phyloP scores from a whole-genome alignment of 1,284 basidiomycete genomes.

The Baeospora myosura region DNA sequence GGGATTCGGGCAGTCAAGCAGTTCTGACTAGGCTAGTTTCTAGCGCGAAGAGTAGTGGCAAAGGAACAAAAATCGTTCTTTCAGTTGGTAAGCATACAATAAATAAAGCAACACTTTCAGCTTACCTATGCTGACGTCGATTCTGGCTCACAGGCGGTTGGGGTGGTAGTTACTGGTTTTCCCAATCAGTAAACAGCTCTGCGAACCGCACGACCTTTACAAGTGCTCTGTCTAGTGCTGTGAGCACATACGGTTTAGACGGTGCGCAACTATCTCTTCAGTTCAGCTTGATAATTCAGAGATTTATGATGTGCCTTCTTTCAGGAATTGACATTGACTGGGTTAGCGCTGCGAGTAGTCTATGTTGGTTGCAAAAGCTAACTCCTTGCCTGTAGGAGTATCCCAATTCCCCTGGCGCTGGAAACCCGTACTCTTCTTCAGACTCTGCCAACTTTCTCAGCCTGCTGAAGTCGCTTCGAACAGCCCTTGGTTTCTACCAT shows the following conservation, averaged over 20 bases:
- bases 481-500: constrained; percentile 37
- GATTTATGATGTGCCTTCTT: no score
- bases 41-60: constrained; percentile 48
- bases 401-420: constrained; percentile 58
- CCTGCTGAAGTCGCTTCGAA: constrained; percentile 56
- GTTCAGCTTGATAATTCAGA: neutral
- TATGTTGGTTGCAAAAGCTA: neutral
- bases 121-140: neutral
- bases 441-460: constrained; percentile 66
- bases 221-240: constrained; percentile 49
- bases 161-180: constrained; percentile 58
- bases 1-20: constrained; percentile 45
- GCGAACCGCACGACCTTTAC: constrained; percentile 51
- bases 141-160: constrained; percentile 34
- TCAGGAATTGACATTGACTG: constrained; percentile 72
- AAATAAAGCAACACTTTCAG: no score
- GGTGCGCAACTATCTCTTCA: constrained; percentile 26
- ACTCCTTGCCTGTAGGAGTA: constrained; percentile 61
- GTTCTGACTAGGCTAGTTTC: constrained; percentile 57
- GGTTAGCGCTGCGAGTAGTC: constrained; percentile 23
- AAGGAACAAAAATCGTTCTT: constrained; percentile 59
- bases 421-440: constrained; percentile 51
- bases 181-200: constrained; percentile 45
- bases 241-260: constrained; percentile 60
- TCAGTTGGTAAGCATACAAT: constrained; percentile 43